Conservation (phyloP, 1,284 basidiomycete genomes). For the Cerioporus squamosus region DNA sequence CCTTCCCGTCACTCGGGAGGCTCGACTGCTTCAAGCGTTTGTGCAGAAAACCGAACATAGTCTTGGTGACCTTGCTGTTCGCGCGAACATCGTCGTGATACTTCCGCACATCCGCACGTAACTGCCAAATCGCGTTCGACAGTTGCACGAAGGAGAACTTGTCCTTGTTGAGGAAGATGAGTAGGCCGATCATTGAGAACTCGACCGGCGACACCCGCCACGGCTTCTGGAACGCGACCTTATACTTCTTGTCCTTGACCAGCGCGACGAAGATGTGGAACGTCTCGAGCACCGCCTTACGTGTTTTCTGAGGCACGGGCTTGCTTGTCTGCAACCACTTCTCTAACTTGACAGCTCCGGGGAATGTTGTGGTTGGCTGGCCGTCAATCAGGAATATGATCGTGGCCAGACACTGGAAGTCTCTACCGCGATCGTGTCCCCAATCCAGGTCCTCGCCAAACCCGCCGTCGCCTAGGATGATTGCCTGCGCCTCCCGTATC, state of each 20-base stretch:
- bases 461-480: conserved; percentile 44
- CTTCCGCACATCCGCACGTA: conserved; percentile 48
- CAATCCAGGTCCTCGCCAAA: conserved; percentile 50
- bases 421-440: conserved; percentile 49
- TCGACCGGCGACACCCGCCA: conserved; percentile 51
- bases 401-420: conserved; percentile 50
- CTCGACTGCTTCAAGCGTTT: conserved; percentile 28
- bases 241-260: conserved; percentile 41
- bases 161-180: conserved; percentile 43
- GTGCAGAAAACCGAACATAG: conserved; percentile 43
- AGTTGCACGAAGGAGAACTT: conserved; percentile 45
- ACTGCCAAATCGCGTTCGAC: conserved; percentile 43
- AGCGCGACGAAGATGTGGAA: conserved; percentile 48
- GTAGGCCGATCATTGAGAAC: conserved; percentile 50
- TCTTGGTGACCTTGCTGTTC: conserved; percentile 45
- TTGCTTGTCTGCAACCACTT: conserved; percentile 42
- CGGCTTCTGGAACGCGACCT: conserved; percentile 42
- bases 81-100: conserved; percentile 46
- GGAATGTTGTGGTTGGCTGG: conserved; percentile 36
- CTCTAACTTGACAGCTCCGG: conserved; percentile 40
- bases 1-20: conserved; percentile 29
- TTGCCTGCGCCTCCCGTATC: conserved; percentile 45
- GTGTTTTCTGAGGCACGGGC: conserved; percentile 35
- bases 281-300: conserved; percentile 40
- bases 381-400: conserved; percentile 47